Evolutionary conservation across 306 rosid genomes (phyloP).

Genomic region (Pyrus bretschneideri): DNA sequence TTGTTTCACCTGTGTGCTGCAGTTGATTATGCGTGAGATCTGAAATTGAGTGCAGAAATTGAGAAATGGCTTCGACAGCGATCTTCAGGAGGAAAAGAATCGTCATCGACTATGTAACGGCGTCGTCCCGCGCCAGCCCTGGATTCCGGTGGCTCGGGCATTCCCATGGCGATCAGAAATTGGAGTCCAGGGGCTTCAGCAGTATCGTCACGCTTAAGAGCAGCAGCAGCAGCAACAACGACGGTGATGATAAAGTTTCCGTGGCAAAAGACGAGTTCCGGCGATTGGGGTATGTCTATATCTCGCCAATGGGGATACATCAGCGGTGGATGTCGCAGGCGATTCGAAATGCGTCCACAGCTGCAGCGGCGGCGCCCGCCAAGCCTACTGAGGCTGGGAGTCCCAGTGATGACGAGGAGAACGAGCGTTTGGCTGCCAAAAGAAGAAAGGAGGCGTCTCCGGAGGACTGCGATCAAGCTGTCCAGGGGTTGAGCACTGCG

Average conservation of each 20-base stretch:
- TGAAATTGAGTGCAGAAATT: not conserved
- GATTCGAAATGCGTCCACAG: constrained; percentile 36
- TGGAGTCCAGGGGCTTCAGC: constrained; percentile 17
- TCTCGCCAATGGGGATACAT: constrained; percentile 19
- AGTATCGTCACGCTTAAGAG: not conserved
- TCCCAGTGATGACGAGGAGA: constrained; percentile 23
- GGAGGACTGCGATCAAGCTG: constrained; percentile 93
- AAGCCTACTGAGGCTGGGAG: constrained; percentile 27
- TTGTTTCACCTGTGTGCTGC: not conserved
- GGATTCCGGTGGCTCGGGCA: constrained; percentile 29
- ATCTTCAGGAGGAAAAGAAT: constrained; percentile 47
- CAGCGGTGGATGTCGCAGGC: constrained; percentile 34
- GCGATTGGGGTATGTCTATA: constrained; percentile 1
- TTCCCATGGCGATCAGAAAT: constrained; percentile 13
- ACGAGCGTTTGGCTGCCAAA: constrained; percentile 31
- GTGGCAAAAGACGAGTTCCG: constrained; percentile 7
- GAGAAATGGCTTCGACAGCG: constrained; percentile 55
- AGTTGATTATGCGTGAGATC: constrained; percentile 4
- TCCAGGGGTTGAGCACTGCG: constrained; percentile 67
- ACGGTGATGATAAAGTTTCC: constrained; percentile 7
- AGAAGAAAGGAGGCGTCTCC: constrained; percentile 82
- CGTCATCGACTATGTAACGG: constrained; percentile 26
- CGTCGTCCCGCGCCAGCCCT: constrained; percentile 20
- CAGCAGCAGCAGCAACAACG: constrained; percentile 5
- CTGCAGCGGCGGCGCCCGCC: constrained; percentile 35